Evolutionary conservation across 2,329 filamentous ascomycete species (phyloP).

Genomic region (Fusarium musae): DNA sequence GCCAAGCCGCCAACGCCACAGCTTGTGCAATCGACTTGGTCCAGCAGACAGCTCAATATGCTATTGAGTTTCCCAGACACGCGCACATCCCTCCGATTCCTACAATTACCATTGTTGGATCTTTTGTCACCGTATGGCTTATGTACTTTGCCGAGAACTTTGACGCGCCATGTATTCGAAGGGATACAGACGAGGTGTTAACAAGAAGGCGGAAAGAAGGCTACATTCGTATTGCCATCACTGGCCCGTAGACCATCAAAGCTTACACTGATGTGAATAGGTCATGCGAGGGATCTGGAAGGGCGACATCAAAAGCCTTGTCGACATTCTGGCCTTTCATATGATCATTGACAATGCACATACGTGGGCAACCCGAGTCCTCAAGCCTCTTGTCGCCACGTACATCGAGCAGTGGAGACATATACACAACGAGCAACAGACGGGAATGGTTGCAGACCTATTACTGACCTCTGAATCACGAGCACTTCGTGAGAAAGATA

Average conservation of each 20-base stretch:
- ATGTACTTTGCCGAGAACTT: slow-evolving; percentile 21
- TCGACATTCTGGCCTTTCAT: slow-evolving; percentile 21
- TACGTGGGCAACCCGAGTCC: slow-evolving; percentile 35
- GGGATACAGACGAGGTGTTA: background rate
- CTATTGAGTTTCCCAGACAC: background rate
- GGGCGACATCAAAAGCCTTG: slow-evolving; percentile 15
- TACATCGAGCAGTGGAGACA: slow-evolving; percentile 34
- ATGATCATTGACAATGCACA: slow-evolving; percentile 39
- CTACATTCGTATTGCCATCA: background rate
- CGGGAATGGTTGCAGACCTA: background rate
- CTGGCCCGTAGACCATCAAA: accelerated
- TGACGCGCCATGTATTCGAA: background rate
- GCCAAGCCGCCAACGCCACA: slow-evolving; percentile 27
- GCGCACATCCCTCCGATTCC: slow-evolving; percentile 32
- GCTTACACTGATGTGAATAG: background rate
- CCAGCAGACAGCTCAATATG: slow-evolving; percentile 9
- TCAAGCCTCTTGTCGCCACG: slow-evolving; percentile 26
- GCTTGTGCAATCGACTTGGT: slow-evolving; percentile 30
- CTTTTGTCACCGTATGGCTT: slow-evolving; percentile 30
- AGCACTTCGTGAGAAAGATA: background rate
- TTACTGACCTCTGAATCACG: background rate
- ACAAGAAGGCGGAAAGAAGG: background rate
- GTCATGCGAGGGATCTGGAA: slow-evolving; percentile 36
- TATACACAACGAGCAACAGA: background rate
- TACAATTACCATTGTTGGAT: slow-evolving; percentile 25